Evolutionary conservation across 371 early-diverging fungal species (phyloP).

Genomic region (Phascolomyces articulosus): DNA sequence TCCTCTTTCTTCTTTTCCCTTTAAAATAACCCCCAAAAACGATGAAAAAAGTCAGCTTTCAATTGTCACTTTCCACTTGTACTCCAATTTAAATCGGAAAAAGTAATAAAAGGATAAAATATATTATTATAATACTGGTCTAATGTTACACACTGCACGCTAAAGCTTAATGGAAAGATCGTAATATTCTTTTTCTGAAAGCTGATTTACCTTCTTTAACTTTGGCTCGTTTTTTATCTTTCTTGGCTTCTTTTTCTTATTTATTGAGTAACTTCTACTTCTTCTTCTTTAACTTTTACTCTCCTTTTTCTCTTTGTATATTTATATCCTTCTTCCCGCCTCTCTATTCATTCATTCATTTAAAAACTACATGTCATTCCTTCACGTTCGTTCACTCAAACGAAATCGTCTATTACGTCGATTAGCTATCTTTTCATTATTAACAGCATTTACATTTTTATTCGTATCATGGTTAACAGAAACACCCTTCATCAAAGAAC

Average conservation of each 20-base stretch:
- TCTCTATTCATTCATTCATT: not conserved
- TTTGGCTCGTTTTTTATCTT: slow-evolving; percentile 2
- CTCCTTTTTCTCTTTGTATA: slow-evolving; percentile 4
- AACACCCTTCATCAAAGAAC: not conserved
- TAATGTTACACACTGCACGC: slow-evolving; percentile 25
- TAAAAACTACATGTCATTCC: slow-evolving; percentile 14
- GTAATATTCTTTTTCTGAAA: slow-evolving; percentile 17
- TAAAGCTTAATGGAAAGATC: slow-evolving; percentile 22
- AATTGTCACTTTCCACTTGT: too few species aligned
- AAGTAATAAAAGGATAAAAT: too few species aligned
- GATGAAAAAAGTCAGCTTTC: too few species aligned
- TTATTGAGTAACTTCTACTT: not conserved
- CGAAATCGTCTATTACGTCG: slow-evolving; percentile 19
- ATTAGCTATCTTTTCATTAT: slow-evolving; percentile 9
- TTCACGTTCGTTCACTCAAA: slow-evolving; percentile 17
- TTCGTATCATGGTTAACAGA: slow-evolving; percentile 4
- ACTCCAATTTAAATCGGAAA: too few species aligned
- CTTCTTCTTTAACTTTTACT: slow-evolving; percentile 1
- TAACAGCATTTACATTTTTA: slow-evolving; percentile 3
- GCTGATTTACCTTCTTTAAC: slow-evolving; percentile 9
- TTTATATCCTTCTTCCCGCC: slow-evolving; percentile 2
- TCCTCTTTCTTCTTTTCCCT: not conserved
- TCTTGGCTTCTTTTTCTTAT: not conserved
- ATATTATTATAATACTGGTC: not conserved
- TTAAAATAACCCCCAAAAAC: too few species aligned